These are phyloP conservation scores for Globisporangium rhizosaccharum DNA, from an alignment of 352 stramenopile genomes.

Conservation along the genomic window DNA sequence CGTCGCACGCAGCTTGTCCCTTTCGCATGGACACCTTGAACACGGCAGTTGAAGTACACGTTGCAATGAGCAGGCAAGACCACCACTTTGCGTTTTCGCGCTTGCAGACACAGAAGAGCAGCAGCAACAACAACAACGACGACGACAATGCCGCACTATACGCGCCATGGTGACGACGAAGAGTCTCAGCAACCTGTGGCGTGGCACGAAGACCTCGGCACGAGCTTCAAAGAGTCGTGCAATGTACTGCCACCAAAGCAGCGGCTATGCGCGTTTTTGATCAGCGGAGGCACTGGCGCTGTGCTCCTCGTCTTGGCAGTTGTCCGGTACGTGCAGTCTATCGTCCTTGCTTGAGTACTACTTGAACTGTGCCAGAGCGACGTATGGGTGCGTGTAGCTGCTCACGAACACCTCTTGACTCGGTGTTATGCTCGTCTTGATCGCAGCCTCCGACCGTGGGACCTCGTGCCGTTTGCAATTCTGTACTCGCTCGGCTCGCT, in stretches of 20 bases:
- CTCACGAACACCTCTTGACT: not conserved
- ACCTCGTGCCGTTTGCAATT: slow-evolving; percentile 27
- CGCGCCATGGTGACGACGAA: slow-evolving; percentile 7
- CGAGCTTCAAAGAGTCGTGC: slow-evolving; percentile 12
- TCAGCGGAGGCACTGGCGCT: not conserved
- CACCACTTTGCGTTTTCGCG: not conserved
- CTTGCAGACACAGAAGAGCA: not conserved
- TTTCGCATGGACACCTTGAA: too few relatives aligned
- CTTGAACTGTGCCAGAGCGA: too few relatives aligned
- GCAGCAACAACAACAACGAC: not conserved
- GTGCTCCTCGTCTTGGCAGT: slow-evolving; percentile 9
- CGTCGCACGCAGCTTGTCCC: too few relatives aligned
- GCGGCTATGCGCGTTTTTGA: slow-evolving; percentile 3
- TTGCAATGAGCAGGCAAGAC: too few relatives aligned
- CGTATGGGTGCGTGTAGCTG: too few relatives aligned
- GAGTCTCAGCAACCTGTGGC: not conserved
- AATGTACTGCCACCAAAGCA: slow-evolving; percentile 2
- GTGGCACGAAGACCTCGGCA: slow-evolving; percentile 8
- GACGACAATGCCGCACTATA: slow-evolving; percentile 7
- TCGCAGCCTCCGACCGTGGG: slow-evolving; percentile 13
- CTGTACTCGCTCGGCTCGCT: slow-evolving; percentile 55
- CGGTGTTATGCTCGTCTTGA: not conserved
- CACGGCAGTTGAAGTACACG: too few relatives aligned
- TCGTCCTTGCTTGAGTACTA: not conserved
- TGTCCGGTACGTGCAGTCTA: not conserved